These are phyloP conservation scores for Epicoccum sorghinum DNA, from an alignment of 2,329 filamentous ascomycete species.

Conservation along the genomic window DNA sequence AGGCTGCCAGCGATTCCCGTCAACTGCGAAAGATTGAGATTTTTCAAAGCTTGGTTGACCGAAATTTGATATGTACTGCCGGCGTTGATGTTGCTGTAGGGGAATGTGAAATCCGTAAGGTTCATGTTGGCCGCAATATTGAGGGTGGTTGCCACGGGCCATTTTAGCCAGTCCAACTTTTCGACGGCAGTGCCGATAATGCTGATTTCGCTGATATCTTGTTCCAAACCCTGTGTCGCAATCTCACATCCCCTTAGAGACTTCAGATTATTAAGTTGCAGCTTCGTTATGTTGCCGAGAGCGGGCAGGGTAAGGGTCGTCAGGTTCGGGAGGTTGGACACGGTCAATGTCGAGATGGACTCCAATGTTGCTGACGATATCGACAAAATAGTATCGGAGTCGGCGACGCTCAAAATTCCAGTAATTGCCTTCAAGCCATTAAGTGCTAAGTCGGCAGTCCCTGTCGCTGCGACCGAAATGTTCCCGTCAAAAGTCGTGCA, in stretches of 20 bases:
- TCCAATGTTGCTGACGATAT: conserved; percentile 24
- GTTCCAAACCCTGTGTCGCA: conserved; percentile 10
- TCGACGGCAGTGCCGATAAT: conserved; percentile 25
- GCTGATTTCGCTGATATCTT: conserved; percentile 23
- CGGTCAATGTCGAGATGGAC: conserved; percentile 15
- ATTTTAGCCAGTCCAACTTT: conserved; percentile 29
- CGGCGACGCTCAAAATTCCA: conserved; percentile 21
- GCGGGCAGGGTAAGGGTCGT: conserved; percentile 23
- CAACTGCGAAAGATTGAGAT: conserved; percentile 17
- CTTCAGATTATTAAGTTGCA: conserved; percentile 20
- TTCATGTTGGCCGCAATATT: conserved; percentile 26
- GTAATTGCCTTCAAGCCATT: conserved; percentile 21
- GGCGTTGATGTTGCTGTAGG: conserved; percentile 23
- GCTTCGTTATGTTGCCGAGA: conserved; percentile 21
- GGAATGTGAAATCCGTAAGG: conserved; percentile 18
- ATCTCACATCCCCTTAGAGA: conserved; percentile 17
- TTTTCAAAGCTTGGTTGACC: conserved; percentile 16
- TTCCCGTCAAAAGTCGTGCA: conserved; percentile 27
- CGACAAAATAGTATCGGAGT: conserved; percentile 18
- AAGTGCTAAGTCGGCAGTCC: conserved; percentile 21
- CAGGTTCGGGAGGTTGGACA: conserved; percentile 28
- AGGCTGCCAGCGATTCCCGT: conserved; percentile 24
- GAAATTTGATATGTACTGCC: conserved; percentile 21
- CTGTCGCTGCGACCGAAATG: conserved; percentile 25
- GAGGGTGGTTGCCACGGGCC: conserved; percentile 23